A percentile compares a stretch with the other conserved stretches of the same genome.
Evolutionary conservation across 768 basidiomycete genomes (phyloP).

Genomic region (Neoboletus brunneissimus): DNA sequence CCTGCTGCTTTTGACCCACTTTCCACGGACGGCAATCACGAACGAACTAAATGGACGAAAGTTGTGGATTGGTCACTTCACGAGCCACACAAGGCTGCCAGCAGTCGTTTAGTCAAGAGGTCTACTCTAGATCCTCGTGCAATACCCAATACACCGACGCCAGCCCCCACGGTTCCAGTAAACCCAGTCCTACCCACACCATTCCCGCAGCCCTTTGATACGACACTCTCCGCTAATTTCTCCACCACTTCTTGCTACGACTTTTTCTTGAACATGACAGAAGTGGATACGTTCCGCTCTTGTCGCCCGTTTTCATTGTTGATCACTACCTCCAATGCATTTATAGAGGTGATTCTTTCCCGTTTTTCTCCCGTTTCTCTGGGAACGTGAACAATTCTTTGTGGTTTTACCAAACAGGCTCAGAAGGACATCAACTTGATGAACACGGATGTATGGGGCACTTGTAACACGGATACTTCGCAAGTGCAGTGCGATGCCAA

Average conservation of each 20-base stretch:
- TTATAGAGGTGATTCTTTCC: slow-evolving; percentile 48
- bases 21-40: slow-evolving; percentile 24
- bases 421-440: slow-evolving; percentile 59
- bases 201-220: slow-evolving; percentile 75
- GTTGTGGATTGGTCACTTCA: slow-evolving; percentile 41
- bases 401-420: slow-evolving; percentile 43
- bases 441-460: slow-evolving; percentile 74
- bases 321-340: slow-evolving; percentile 49
- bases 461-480: slow-evolving; percentile 60
- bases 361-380: background rate
- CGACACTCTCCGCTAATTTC: slow-evolving; percentile 61
- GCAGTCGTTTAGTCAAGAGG: slow-evolving; percentile 9
- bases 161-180: slow-evolving; percentile 28
- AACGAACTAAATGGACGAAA: slow-evolving; percentile 32
- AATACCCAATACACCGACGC: slow-evolving; percentile 12
- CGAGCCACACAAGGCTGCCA: slow-evolving; percentile 36
- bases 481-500: slow-evolving; percentile 56
- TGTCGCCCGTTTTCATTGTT: slow-evolving; percentile 77
- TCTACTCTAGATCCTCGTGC: background rate
- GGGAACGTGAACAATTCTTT: background rate
- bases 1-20: slow-evolving; percentile 45
- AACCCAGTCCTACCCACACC: slow-evolving; percentile 61
- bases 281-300: slow-evolving; percentile 53
- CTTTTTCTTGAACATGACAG: slow-evolving; percentile 78
- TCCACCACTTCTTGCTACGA: slow-evolving; percentile 59